Evolutionary conservation across 371 early-diverging fungal genomes (phyloP).

Genomic region (Capillidium heterosporum): DNA sequence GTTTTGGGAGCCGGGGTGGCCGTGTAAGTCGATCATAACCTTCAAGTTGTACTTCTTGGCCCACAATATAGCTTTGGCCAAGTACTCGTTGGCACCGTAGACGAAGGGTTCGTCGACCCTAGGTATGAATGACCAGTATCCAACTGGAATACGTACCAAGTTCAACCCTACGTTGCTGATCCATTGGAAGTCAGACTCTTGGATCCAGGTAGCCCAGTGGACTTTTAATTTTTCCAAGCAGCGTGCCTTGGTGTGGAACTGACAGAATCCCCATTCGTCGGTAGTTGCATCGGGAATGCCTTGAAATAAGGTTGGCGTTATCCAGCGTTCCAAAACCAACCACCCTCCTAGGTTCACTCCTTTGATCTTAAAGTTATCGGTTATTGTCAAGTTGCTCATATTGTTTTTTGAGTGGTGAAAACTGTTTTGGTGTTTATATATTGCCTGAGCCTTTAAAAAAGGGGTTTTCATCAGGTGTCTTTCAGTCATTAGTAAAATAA

Average conservation of each 20-base stretch:
- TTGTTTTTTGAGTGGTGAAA: too few species aligned
- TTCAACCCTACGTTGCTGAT: slow-evolving; percentile 43
- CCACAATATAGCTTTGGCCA: slow-evolving; percentile 39
- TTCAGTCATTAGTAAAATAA: too few species aligned
- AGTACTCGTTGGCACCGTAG: slow-evolving; percentile 20
- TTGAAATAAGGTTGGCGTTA: slow-evolving; percentile 47
- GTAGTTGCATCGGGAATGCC: slow-evolving; percentile 22
- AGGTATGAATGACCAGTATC: slow-evolving; percentile 48
- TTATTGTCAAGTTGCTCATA: too few species aligned
- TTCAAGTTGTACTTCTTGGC: slow-evolving; percentile 43
- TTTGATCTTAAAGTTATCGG: slow-evolving; percentile 12
- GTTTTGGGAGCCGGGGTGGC: slow-evolving; percentile 54
- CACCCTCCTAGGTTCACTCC: slow-evolving; percentile 45
- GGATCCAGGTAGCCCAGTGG: slow-evolving; percentile 52
- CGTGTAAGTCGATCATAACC: slow-evolving; percentile 55
- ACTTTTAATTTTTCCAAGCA: slow-evolving; percentile 24
- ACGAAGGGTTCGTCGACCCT: slow-evolving; percentile 35
- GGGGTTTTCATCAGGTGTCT: too few species aligned
- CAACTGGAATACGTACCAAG: slow-evolving; percentile 54
- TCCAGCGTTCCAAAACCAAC: slow-evolving; percentile 39
- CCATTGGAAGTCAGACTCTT: slow-evolving; percentile 38
- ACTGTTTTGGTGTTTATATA: too few species aligned
- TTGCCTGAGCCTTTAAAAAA: too few species aligned
- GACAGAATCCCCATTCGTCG: slow-evolving; percentile 49
- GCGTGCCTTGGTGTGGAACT: slow-evolving; percentile 30